phyloP scores from a whole-genome alignment of 345 rosid species.

The Kandelia obovata region DNA sequence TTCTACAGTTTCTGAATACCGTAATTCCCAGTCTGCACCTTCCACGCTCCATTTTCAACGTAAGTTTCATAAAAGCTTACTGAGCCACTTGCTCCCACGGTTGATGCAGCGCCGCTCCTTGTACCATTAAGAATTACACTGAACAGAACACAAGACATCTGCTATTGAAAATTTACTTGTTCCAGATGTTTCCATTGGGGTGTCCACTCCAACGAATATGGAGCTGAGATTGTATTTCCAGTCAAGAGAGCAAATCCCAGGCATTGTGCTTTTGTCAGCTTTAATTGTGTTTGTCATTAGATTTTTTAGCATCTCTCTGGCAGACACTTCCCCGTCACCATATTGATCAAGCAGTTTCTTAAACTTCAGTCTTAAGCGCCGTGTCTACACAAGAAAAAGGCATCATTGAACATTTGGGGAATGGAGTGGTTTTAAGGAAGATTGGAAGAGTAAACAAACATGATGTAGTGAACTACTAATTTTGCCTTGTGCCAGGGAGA shows the following conservation, averaged over 20 bases:
- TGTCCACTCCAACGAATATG: constrained; percentile 45
- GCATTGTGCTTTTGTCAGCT: constrained; percentile 51
- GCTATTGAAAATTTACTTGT: not conserved
- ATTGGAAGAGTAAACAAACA: not conserved
- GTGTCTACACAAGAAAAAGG: constrained; percentile 35
- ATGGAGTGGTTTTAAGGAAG: not conserved
- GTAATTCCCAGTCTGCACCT: constrained; percentile 40
- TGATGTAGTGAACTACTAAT: not conserved
- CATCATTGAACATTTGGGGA: not conserved
- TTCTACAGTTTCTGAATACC: constrained; percentile 32
- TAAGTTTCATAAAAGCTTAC: constrained; percentile 49
- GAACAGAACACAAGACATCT: not conserved
- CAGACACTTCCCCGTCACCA: constrained; percentile 27
- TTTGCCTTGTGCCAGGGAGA: constrained; percentile 51
- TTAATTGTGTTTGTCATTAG: constrained; percentile 53
- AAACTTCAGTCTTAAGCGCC: constrained; percentile 37
- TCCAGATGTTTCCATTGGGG: constrained; percentile 40
- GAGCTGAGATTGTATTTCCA: constrained; percentile 54
- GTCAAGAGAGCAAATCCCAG: constrained; percentile 54
- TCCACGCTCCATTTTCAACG: constrained; percentile 50
- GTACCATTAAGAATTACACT: constrained; percentile 35
- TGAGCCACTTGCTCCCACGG: constrained; percentile 37
- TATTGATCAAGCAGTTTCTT: constrained; percentile 37
- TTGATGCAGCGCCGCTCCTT: constrained; percentile 50
- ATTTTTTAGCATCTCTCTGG: constrained; percentile 45